Percentiles rank a stretch among this genome's conserved stretches.
Conservation (phyloP, 208 protist species). For the Wallacemonas sp. region DNA sequence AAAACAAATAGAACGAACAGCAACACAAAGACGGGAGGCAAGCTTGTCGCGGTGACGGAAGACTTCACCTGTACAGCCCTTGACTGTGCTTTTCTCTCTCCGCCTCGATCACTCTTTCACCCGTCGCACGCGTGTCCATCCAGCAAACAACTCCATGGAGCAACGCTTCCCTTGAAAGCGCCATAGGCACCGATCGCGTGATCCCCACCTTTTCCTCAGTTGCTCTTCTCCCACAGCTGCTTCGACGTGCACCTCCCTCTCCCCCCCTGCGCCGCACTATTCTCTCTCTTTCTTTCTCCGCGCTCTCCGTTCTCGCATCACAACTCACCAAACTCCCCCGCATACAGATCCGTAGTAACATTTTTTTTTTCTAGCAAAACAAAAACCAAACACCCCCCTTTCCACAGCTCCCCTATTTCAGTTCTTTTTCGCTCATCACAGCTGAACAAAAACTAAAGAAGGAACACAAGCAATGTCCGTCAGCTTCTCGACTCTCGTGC, state of each 20-base stretch:
- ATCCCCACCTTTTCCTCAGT: not conserved
- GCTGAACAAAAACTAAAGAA: not conserved
- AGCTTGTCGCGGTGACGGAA: not conserved
- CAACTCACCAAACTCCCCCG: not conserved
- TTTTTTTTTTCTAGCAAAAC: conserved; percentile 15
- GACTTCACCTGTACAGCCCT: too few relatives aligned
- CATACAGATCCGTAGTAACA: conserved; percentile 10
- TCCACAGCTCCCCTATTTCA: not conserved
- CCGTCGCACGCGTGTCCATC: too few relatives aligned
- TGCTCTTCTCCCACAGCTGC: not conserved
- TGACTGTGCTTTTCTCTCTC: conserved; percentile 3
- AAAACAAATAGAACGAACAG: conserved; percentile 8
- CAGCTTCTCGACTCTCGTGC: conserved; percentile 83
- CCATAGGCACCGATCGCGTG: not conserved
- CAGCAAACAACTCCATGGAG: too few relatives aligned
- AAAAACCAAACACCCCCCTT: not conserved
- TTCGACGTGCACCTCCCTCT: not conserved
- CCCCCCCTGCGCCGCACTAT: not conserved
- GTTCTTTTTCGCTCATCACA: not conserved
- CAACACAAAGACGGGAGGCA: conserved; percentile 16
- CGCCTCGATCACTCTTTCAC: not conserved
- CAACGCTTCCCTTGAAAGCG: too few relatives aligned
- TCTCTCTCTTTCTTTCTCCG: not conserved
- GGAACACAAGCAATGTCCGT: conserved; percentile 59
- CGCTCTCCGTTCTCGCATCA: not conserved